Evolutionary conservation across 2,329 filamentous ascomycete species (phyloP), one percentile per base, ranked within the genome.

Genomic region (Phialocephala subalpina): DNA sequence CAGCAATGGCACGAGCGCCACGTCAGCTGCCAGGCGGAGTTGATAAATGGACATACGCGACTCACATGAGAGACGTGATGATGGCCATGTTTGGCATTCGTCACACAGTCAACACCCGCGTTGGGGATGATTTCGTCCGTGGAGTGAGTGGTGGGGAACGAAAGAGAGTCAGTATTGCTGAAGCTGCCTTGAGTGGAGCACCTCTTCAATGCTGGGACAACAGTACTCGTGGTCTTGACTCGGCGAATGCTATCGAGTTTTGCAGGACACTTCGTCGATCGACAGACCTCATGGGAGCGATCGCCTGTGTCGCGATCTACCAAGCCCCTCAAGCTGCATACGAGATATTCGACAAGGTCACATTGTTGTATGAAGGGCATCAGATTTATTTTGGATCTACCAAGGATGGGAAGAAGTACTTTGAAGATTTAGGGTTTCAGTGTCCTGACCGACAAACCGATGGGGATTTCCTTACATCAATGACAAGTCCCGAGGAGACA

Each of bases 161-260:
- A 63, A 93, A 95, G 80, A 88, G 92, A 74, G 92, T 95, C 7
- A 91, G 88, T 27, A 92, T 94, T 67, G 91, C 90, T 1, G 92
- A 95, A 77, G 92, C 91, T 66, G 84, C 86, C 0, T 84, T 83
- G n/a, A 81, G 79, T 0, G 76, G 81, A 16, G 85, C 87, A 0
- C 87, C 83, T 49, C 82, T 86, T 1, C 88, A 91, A 75, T 90
- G 88, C 65, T 70, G 92, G 92, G 92, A 90, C 67, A 92, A 92
- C 70, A 87, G 84, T 18, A 94, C 91, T 0, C 83, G 86, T 58
- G 92, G 92, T 2, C 82, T 94, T 1, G 55, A 58, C 9, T 5
- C 3, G n/a, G 18, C 18, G 9, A 20, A 3, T 60, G 20, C 36
- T 4, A 12, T 60, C 6, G 20, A 60, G 18, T 47, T 93, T 68